Evolutionary conservation across 345 rosid genomes (phyloP).

Genomic region (Trapa incisa): DNA sequence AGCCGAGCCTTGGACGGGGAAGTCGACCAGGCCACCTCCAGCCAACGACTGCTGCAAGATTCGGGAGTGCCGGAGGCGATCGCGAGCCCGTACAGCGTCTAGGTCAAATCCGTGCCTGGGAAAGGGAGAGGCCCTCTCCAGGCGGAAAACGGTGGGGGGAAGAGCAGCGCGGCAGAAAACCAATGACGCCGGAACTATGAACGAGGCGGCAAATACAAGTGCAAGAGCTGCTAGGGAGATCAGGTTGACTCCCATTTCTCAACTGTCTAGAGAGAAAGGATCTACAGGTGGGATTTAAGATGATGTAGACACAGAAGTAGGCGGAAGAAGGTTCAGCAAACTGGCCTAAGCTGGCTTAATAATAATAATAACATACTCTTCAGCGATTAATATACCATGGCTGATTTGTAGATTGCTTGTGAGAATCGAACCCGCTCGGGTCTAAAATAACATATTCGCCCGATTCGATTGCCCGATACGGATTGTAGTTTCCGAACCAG

Average conservation of each 20-base stretch:
- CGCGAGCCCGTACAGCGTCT: slow-evolving; percentile 49
- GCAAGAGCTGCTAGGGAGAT: neutral
- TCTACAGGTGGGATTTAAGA: too few species aligned
- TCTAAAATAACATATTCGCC: too few species aligned
- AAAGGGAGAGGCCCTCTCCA: slow-evolving; percentile 60
- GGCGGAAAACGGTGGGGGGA: slow-evolving; percentile 28
- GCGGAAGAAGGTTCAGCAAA: too few species aligned
- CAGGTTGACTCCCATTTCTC: neutral
- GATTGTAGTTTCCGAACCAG: too few species aligned
- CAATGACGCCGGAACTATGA: slow-evolving; percentile 19
- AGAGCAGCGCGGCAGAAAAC: slow-evolving; percentile 13
- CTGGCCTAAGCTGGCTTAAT: too few species aligned
- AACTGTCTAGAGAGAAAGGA: too few species aligned
- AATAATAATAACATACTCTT: too few species aligned
- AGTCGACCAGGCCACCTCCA: slow-evolving; percentile 48
- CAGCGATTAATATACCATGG: too few species aligned
- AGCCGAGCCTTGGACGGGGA: slow-evolving; percentile 65
- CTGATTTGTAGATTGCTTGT: too few species aligned
- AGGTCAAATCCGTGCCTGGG: slow-evolving; percentile 29
- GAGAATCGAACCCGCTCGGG: too few species aligned
- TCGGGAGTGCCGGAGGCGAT: slow-evolving; percentile 60
- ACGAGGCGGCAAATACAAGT: slow-evolving; percentile 15
- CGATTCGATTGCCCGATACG: too few species aligned
- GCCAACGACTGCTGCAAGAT: slow-evolving; percentile 34
- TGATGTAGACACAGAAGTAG: too few species aligned